Evolutionary conservation across 352 stramenopile species (phyloP).

Genomic region (Paralagenidium karlingii): DNA sequence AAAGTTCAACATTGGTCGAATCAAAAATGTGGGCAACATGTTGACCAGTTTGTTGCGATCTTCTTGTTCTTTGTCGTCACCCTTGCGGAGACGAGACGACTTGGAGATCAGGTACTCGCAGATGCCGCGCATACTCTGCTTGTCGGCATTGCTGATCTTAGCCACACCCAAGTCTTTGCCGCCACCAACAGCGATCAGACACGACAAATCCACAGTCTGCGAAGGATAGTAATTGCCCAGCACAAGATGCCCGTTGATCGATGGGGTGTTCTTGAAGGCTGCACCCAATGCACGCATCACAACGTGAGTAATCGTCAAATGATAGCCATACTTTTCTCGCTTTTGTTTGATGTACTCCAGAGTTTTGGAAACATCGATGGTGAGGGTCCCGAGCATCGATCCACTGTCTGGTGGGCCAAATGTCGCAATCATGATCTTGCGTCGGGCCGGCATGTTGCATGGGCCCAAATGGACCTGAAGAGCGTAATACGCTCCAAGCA

Average conservation of each 20-base stretch:
- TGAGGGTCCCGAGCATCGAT: slow-evolving; percentile 54
- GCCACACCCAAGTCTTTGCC: slow-evolving; percentile 56
- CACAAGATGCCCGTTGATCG: slow-evolving; percentile 59
- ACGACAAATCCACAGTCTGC: slow-evolving; percentile 49
- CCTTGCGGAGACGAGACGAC: slow-evolving; percentile 32
- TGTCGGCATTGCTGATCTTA: slow-evolving; percentile 26
- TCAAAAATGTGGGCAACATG: slow-evolving; percentile 35
- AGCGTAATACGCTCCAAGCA: slow-evolving; percentile 36
- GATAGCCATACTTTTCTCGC: slow-evolving; percentile 22
- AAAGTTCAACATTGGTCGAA: slow-evolving; percentile 39
- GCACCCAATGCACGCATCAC: slow-evolving; percentile 41
- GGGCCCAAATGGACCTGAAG: slow-evolving; percentile 45
- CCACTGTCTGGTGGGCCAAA: slow-evolving; percentile 41
- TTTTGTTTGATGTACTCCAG: slow-evolving; percentile 44
- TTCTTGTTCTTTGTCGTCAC: slow-evolving; percentile 42
- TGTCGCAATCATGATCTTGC: slow-evolving; percentile 57
- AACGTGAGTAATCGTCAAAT: slow-evolving; percentile 61
- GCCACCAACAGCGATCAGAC: slow-evolving; percentile 33
- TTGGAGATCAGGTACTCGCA: slow-evolving; percentile 26
- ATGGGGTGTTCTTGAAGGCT: slow-evolving; percentile 30
- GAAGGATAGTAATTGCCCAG: slow-evolving; percentile 57
- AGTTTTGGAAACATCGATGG: slow-evolving; percentile 50
- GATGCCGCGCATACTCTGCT: slow-evolving; percentile 41
- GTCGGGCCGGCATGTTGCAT: slow-evolving; percentile 33
- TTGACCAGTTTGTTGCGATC: slow-evolving; percentile 52